Evolutionary conservation across 2,329 filamentous ascomycete genomes (phyloP), one percentile per base, ranked within the genome.

Genomic region (Fusarium foetens): DNA sequence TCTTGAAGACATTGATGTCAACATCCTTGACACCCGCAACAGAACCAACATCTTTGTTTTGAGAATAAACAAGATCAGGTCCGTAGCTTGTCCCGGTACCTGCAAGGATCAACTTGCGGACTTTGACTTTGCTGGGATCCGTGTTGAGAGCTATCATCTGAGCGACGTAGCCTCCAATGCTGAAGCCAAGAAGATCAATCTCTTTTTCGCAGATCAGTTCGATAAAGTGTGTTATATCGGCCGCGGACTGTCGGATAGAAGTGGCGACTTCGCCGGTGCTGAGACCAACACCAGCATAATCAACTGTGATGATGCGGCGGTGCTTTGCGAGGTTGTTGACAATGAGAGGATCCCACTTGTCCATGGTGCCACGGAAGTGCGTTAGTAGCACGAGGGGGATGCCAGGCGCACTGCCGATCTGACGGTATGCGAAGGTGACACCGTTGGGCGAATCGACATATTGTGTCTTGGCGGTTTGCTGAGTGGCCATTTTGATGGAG

Each of bases 301-400:
- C 63, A 3, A 66, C 60, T 0, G 63, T 65, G 11, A 66, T 58
- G 9, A 65, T 8, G 3, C 49, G 60, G 1, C 60, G 42, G 4
- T 38, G 38, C 1, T 16, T 27, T 2, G 49, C 31, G 13, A 66
- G 12, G 5, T 0, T 35, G 12, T 66, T 66, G 8, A 66, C 45
- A 6, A 66, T 14, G 13, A 65, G 42, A 5, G 63, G 63, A 21
- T 66, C 63, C 60, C 63, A 66, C 12, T 66, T 66, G 0, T 66
- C 63, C 63, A 66, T 66, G 1, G 60, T 65, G 1, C 63, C 63
- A 0, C 63, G 36, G 12, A 66, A 66, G 0, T 66, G 63, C 0
- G 63, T 66, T 1, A 66, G 5, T 1, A 49, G 27, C 1, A 66
- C 16, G 2, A 66, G 36, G 0, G 60, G 60, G 2, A 41, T 36